Conservation (phyloP, 2,329 filamentous ascomycete species). For the Zopfia rhizophila region DNA sequence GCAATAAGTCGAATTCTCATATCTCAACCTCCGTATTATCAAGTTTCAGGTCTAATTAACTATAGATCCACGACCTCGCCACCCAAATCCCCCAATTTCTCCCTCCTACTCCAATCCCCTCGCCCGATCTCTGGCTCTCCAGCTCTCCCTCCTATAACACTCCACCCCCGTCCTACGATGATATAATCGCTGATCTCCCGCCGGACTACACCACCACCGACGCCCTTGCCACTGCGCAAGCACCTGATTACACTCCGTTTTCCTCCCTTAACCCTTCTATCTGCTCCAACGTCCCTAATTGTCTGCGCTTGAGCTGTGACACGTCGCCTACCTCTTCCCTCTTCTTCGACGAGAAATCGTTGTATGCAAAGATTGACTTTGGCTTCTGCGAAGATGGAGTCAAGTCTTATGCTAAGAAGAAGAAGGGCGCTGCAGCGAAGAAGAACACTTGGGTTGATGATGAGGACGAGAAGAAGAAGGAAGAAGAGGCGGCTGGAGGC, state of each 20-base stretch:
- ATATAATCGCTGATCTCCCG: constrained; percentile 55
- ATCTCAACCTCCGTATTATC: not conserved
- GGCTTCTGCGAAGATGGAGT: constrained; percentile 63
- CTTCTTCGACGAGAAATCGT: constrained; percentile 43
- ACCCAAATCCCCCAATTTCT: constrained; percentile 29
- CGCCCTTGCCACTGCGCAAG: constrained; percentile 51
- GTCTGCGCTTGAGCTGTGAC: constrained; percentile 40
- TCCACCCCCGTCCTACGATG: constrained; percentile 56
- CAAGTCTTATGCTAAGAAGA: constrained; percentile 65
- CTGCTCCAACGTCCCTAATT: constrained; percentile 40
- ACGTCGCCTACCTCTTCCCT: constrained; percentile 41
- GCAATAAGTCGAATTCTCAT: constrained; percentile 13
- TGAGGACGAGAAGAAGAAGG: constrained; percentile 60
- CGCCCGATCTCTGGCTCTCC: constrained; percentile 39
- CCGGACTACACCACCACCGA: constrained; percentile 58
- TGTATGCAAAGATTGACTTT: constrained; percentile 65
- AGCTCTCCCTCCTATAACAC: constrained; percentile 27
- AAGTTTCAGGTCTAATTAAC: constrained; percentile 33
- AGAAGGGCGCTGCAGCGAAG: constrained; percentile 55
- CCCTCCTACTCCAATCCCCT: constrained; percentile 27
- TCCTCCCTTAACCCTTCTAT: constrained; percentile 45
- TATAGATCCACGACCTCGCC: constrained; percentile 36
- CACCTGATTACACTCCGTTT: constrained; percentile 41
- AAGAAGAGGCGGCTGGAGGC: constrained; percentile 47
- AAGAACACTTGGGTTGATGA: constrained; percentile 56